Evolutionary conservation across 139 green algal genomes (phyloP), one percentile per base, ranked within the genome.

Genomic region (Chlamydomonas applanata): DNA sequence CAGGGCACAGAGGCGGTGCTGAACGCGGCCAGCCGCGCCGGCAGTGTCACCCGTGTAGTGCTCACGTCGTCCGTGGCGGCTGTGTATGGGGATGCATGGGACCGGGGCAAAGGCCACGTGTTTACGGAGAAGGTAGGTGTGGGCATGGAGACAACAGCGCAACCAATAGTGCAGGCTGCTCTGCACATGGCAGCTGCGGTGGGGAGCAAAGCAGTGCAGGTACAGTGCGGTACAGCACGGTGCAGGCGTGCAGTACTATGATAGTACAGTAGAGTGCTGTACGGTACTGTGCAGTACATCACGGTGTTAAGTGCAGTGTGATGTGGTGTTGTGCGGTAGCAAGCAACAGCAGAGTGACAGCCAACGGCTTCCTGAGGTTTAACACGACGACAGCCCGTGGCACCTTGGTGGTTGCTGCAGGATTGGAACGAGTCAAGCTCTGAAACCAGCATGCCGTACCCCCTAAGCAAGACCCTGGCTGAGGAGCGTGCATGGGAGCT

Each of bases 1-100:
- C 22, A 54, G 5, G 86, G 86, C 61, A 78, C 80, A 2, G 74
- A 82, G 53, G 83, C 87, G 30, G 82, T 91, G 53, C 77, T 91
- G 3, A 59, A 40, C 36, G 24, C 76, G 0, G 83, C 88, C 13
- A 82, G 82, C 57, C 49, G 62, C 9, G 34, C 79, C 1, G 68
- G 59, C 33, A 73, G 46, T 20, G 85, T 92, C 32, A 66, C 77
- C 45, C 75, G 75, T 11, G 78, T 92, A 24, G 81, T 92, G 14
- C 36, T 91, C n/a, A 90, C 87, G 0, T 79, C 73, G 1, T 86
- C 75, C 0, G 45, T 85, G 1, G 85, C 75, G 0, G 78, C 83
- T 0, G 70, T 91, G 2, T 81, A 53, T 16, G 67, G 65, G 1
- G 68, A 79, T 40, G 54, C 68, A 0, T 5, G 45, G 33, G 76